Evolutionary conservation across 2,329 filamentous ascomycete species (phyloP).

Genomic region (Drechslerella stenobrocha): DNA sequence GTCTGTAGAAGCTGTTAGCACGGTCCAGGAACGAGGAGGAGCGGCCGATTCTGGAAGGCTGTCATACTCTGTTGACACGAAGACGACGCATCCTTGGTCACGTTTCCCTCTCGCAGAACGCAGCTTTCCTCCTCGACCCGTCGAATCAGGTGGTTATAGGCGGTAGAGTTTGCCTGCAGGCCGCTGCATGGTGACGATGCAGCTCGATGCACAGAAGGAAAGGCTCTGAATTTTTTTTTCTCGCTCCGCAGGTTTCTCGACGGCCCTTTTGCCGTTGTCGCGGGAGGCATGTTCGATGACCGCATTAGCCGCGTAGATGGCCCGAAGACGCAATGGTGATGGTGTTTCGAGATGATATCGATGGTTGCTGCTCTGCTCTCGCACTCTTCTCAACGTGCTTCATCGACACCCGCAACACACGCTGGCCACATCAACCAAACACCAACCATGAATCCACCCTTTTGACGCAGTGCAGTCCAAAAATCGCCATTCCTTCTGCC

Average conservation of each 20-base stretch:
- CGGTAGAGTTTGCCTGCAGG: slow-evolving; percentile 36
- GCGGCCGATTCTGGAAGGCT: slow-evolving; percentile 11
- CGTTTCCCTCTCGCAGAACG: too few relatives aligned
- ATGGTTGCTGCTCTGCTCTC: background rate
- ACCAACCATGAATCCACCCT: too few relatives aligned
- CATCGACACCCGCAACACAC: background rate
- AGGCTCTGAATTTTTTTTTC: slow-evolving; percentile 33
- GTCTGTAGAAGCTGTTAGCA: slow-evolving; percentile 11
- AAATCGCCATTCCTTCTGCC: too few relatives aligned
- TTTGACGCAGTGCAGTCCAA: too few relatives aligned
- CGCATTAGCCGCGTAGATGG: slow-evolving; percentile 9
- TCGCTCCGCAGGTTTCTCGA: slow-evolving; percentile 24
- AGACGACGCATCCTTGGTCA: slow-evolving; percentile 1
- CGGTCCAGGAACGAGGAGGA: slow-evolving; percentile 4
- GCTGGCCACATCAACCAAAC: too few relatives aligned
- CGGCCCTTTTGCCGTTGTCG: slow-evolving; percentile 21
- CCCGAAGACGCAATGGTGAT: background rate
- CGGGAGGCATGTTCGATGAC: slow-evolving; percentile 15
- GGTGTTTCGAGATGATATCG: background rate
- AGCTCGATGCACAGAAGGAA: slow-evolving; percentile 47
- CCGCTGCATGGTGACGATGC: slow-evolving; percentile 49
- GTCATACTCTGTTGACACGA: slow-evolving; percentile 27
- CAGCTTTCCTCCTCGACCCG: too few relatives aligned
- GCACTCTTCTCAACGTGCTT: too few relatives aligned
- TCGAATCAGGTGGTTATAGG: slow-evolving; percentile 42